phyloP scores from a whole-genome alignment of 345 rosid genomes.

The Odontarrhena argentea region DNA sequence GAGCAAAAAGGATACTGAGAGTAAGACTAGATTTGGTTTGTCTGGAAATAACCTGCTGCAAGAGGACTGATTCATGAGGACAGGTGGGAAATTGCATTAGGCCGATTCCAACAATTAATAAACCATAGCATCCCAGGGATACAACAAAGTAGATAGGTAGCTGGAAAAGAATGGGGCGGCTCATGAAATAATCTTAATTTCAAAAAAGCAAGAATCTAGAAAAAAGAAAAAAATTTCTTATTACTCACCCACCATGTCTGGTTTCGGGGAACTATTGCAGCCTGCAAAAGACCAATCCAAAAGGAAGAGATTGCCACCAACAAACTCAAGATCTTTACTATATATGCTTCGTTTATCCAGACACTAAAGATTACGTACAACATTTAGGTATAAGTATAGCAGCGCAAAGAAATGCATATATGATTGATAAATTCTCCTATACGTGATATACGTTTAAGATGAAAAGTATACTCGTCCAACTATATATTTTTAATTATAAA shows the following conservation, averaged over 20 bases:
- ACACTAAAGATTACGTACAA: background rate
- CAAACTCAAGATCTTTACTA: constrained; percentile 55
- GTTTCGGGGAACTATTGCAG: constrained; percentile 49
- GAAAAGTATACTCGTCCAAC: no score
- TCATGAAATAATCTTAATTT: background rate
- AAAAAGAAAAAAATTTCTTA: background rate
- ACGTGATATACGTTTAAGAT: no score
- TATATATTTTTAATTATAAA: no score
- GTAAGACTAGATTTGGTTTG: background rate
- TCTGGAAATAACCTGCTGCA: constrained; percentile 54
- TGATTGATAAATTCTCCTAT: no score
- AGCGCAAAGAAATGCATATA: no score
- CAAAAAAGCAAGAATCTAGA: background rate
- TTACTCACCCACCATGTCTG: constrained; percentile 60
- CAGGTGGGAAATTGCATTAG: constrained; percentile 73
- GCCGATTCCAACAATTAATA: constrained; percentile 76
- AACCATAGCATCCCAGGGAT: constrained; percentile 76
- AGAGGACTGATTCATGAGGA: constrained; percentile 63
- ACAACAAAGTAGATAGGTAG: constrained; percentile 69
- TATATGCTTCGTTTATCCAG: constrained; percentile 56
- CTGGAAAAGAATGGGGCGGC: constrained; percentile 35
- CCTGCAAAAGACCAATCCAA: constrained; percentile 64
- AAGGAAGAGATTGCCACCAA: constrained; percentile 52
- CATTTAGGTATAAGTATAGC: no score
- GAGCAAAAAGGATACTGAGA: background rate